Base-by-base conservation (phyloP, 1,284 basidiomycete genomes). In the Puccinia hordei region DNA sequence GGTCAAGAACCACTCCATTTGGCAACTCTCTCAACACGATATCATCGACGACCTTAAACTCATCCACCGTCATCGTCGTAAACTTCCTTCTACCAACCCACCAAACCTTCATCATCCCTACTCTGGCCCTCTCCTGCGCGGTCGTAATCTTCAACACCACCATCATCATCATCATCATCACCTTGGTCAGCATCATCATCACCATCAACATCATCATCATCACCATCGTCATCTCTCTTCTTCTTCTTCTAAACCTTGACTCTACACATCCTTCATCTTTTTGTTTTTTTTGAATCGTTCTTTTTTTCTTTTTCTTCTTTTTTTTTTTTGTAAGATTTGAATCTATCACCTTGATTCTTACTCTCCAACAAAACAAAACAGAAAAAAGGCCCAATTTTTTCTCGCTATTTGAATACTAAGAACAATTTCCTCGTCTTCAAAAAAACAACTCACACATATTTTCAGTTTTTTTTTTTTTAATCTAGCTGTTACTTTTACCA, bases 21-120 rank as follows among this genome's bases (percentile, higher is more conserved):
- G 63, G 63, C 35, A 46, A 12, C 41, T 66, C 35, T 8, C 6
- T 19, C 38, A 41, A 6, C 63, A 17, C 17, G 38, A 66, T 41
- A 66, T 66, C 41, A 35, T 22, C 63, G 63, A 66, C 19, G 63
- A 66, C 19, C 63, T 66, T 17, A 24, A 66, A 24, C 38, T n/a
- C 63, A 66, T 66, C 63, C 63, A 66, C 17, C 41, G 38, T n/a
- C 63, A 33, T 46, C 41, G 38, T n/a, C 63, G 57, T 12, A 59
- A 9, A 59, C 12, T n/a, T 66, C 63, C 63, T 12, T 5, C 63
- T 66, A 12, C 35, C 30, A 15, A 38, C 61, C 30, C 19, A 5
- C 30, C 17, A 10, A 15, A 35, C 22, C 61, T 38, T 9, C 61
- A 65, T 24, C 33, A 65, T 65, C 61, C 38, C 13, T 65, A 35